Percentiles rank a stretch among this genome's conserved stretches.
Conservation (phyloP, 2,329 filamentous ascomycete species). For the Talaromyces sp. region DNA sequence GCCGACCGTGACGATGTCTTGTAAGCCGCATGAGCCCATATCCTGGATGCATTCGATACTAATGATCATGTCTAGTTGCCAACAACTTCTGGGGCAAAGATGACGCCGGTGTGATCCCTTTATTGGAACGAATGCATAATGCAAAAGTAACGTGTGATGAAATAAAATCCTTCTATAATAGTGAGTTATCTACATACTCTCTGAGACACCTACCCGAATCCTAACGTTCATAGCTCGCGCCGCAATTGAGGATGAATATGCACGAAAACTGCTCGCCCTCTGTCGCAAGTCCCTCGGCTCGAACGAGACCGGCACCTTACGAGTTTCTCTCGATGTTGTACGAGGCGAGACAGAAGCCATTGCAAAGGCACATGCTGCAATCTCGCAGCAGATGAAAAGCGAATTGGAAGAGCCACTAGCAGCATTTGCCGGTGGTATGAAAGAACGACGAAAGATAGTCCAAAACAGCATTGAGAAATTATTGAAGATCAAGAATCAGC, state of each 20-base stretch:
- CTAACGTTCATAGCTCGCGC: slow-evolving; percentile 64
- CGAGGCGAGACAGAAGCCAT: slow-evolving; percentile 88
- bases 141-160: slow-evolving; percentile 95
- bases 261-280: slow-evolving; percentile 80
- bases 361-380: slow-evolving; percentile 87
- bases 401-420: slow-evolving; percentile 91
- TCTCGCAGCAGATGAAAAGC: slow-evolving; percentile 90
- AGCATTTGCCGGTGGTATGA: slow-evolving; percentile 91
- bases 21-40: slow-evolving; percentile 45
- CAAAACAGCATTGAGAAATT: slow-evolving; percentile 93
- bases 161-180: slow-evolving; percentile 82
- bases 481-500: slow-evolving; percentile 87
- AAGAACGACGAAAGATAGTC: slow-evolving; percentile 94
- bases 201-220: neutral
- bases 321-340: slow-evolving; percentile 79
- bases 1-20: slow-evolving; percentile 67
- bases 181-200: slow-evolving; percentile 49
- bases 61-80: slow-evolving; percentile 64
- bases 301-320: slow-evolving; percentile 79
- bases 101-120: slow-evolving; percentile 87
- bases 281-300: slow-evolving; percentile 87
- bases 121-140: slow-evolving; percentile 90
- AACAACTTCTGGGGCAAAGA: slow-evolving; percentile 99
- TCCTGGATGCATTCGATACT: slow-evolving; percentile 29
- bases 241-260: slow-evolving; percentile 94